These are phyloP conservation scores for Talaromyces liani DNA, from an alignment of 495 filamentous ascomycete species.

Conservation along the genomic window DNA sequence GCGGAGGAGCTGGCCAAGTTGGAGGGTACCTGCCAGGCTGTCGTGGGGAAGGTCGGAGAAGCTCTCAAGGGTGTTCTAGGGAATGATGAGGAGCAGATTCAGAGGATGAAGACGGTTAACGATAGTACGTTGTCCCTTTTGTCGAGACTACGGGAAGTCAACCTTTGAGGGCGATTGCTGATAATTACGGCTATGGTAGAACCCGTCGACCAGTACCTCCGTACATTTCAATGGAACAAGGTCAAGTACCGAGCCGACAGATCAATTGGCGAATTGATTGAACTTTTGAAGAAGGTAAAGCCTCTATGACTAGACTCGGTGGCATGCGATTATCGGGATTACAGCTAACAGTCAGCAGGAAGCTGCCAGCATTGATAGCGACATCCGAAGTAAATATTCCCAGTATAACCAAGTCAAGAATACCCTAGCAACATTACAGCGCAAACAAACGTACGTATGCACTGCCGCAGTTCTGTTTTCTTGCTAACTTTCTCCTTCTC, in stretches of 20 bases:
- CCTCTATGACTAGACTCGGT: background rate
- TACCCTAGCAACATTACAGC: slow-evolving; percentile 67
- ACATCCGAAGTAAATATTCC: slow-evolving; percentile 85
- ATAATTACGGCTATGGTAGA: slow-evolving; percentile 41
- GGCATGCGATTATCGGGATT: background rate
- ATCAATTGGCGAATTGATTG: slow-evolving; percentile 75
- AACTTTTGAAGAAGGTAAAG: slow-evolving; percentile 72
- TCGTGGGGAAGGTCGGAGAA: slow-evolving; percentile 84
- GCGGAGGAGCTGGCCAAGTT: slow-evolving; percentile 93
- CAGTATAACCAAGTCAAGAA: slow-evolving; percentile 90
- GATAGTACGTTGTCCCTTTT: slow-evolving; percentile 60
- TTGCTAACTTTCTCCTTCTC: background rate
- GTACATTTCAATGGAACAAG: slow-evolving; percentile 90
- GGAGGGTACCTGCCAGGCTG: slow-evolving; percentile 65
- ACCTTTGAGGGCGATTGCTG: background rate
- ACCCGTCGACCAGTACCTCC: slow-evolving; percentile 87
- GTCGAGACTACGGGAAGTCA: background rate
- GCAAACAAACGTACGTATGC: slow-evolving; percentile 67
- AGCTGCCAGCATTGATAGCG: slow-evolving; percentile 79
- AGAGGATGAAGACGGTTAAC: slow-evolving; percentile 87
- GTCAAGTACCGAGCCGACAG: slow-evolving; percentile 92
- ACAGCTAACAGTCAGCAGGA: slow-evolving; percentile 45
- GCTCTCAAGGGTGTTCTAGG: slow-evolving; percentile 72
- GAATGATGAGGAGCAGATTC: slow-evolving; percentile 72
- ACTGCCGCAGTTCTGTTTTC: background rate